Evolutionary conservation across 805 yeast species (phyloP).

Genomic region (Kazachstania kunashirensis): DNA sequence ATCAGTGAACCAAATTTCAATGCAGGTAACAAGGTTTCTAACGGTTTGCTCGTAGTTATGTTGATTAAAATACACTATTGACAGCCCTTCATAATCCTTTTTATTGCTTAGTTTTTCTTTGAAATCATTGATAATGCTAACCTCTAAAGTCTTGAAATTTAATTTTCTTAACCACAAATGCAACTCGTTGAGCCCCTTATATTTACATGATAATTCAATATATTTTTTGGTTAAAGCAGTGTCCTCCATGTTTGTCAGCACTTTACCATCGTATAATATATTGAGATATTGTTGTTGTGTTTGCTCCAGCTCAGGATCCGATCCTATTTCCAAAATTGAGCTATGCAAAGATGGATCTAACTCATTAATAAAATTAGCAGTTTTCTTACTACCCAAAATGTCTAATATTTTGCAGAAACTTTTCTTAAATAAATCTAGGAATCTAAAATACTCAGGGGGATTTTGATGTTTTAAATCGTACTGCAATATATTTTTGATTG

Average conservation of each 20-base stretch:
- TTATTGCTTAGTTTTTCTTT: constrained; percentile 6
- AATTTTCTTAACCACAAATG: constrained; percentile 12
- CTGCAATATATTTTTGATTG: neutral
- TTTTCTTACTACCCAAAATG: constrained; percentile 4
- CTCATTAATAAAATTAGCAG: constrained; percentile 6
- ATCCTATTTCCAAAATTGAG: constrained; percentile 5
- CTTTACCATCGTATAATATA: constrained; percentile 5
- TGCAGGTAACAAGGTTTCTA: constrained; percentile 10
- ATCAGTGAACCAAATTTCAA: constrained; percentile 11
- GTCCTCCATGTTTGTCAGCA: constrained; percentile 1
- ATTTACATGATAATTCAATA: constrained; percentile 13
- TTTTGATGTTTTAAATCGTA: neutral
- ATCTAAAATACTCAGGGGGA: constrained; percentile 3
- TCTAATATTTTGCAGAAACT: constrained; percentile 10
- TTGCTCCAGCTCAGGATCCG: neutral
- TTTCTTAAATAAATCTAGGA: constrained; percentile 6
- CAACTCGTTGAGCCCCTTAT: constrained; percentile 6
- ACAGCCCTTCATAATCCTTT: constrained; percentile 14
- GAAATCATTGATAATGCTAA: constrained; percentile 6
- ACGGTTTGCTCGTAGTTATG: constrained; percentile 13
- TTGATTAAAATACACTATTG: constrained; percentile 13
- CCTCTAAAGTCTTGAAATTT: constrained; percentile 10
- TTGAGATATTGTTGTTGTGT: constrained; percentile 15
- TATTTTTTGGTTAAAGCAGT: constrained; percentile 9
- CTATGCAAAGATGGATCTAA: constrained; percentile 18